Percentiles rank a stretch among this genome's conserved stretches.
These are phyloP conservation scores for Galeopsis tetrahit DNA, from an alignment of 257 asterid species.

Conservation along the genomic window DNA sequence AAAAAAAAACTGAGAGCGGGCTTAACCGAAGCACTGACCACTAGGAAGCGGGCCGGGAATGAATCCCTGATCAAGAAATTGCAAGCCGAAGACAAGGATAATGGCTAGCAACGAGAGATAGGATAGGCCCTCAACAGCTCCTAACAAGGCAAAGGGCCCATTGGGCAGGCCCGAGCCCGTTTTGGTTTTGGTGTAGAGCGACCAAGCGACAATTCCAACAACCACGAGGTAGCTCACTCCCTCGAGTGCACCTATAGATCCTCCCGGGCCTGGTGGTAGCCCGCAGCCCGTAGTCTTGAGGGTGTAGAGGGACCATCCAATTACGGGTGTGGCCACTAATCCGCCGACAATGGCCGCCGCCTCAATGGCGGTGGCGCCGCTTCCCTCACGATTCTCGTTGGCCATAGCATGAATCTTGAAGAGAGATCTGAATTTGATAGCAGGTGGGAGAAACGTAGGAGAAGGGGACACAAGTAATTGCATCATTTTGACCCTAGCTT, in stretches of 20 bases:
- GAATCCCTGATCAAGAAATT: slow-evolving; percentile 67
- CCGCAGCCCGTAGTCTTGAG: slow-evolving; percentile 92
- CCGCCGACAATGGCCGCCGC: slow-evolving; percentile 60
- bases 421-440: slow-evolving; percentile 22
- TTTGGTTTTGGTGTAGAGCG: slow-evolving; percentile 71
- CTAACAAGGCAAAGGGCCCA: slow-evolving; percentile 82
- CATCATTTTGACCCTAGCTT: slow-evolving; percentile 31
- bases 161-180: slow-evolving; percentile 92
- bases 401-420: slow-evolving; percentile 56
- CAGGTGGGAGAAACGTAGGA: slow-evolving; percentile 21
- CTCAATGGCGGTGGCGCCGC: slow-evolving; percentile 43
- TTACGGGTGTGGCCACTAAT: slow-evolving; percentile 67
- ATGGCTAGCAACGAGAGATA: slow-evolving; percentile 71
- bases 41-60: slow-evolving; percentile 85
- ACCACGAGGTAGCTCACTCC: slow-evolving; percentile 88
- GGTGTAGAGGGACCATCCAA: slow-evolving; percentile 92
- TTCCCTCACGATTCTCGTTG: slow-evolving; percentile 49
- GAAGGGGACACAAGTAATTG: slow-evolving; percentile 30
- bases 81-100: slow-evolving; percentile 73
- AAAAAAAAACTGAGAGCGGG: not conserved
- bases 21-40: slow-evolving; percentile 77
- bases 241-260: slow-evolving; percentile 85
- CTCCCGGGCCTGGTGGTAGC: slow-evolving; percentile 93
- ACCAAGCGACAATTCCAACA: slow-evolving; percentile 84
- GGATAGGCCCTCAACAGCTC: slow-evolving; percentile 93